Evolutionary conservation across 2,329 filamentous ascomycete species (phyloP), one percentile per base, ranked within the genome.

Genomic region (Grosmannia huntii): DNA sequence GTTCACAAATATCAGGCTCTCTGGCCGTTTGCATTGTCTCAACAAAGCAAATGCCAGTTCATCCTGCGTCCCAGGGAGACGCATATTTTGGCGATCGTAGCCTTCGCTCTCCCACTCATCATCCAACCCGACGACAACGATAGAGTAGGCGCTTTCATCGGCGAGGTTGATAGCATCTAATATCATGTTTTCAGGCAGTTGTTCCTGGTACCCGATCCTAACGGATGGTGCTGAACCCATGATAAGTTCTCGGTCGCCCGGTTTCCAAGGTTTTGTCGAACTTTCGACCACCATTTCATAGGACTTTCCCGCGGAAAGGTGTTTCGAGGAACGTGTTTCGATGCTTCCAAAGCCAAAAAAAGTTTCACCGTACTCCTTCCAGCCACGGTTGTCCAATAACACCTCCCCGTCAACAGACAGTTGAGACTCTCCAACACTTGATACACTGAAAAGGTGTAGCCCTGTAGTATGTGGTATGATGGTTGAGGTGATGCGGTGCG

Each of bases 41-140:
- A 55, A 19, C 23, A 55, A 16, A 16, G 53, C 23, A 11, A 10
- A 31, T 64, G 84, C 78, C n/a, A 63, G 57, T 14, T 56, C 46
- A 55, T 63, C 57, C 5, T 57, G 55, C 2, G 36, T 10, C 2
- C 46, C 48, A 2, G 61, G 60, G 3, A 63, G 58, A 27, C 31
- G 58, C 60, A 64, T 60, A 14, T 53, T n/a, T 11, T 54, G 23
- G 3, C 60, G 51, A 53, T 64, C 63, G 51, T 54, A 60, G 27
- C 60, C 60, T 51, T 64, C 62, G 5, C 48, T 56, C 58, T 64
- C 62, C 55, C 58, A 59, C 49, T 63, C 62, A n/a, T 44, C 74
- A 62, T 83, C 83, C 36, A 84, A 71, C 12, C 83, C 82, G 9
- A 80, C 76, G 61, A 82, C 78, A n/a, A 85, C 69, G 27, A 85